Evolutionary conservation across 2,329 filamentous ascomycete genomes (phyloP).

Genomic region (Coniosporium tulheliwenetii): DNA sequence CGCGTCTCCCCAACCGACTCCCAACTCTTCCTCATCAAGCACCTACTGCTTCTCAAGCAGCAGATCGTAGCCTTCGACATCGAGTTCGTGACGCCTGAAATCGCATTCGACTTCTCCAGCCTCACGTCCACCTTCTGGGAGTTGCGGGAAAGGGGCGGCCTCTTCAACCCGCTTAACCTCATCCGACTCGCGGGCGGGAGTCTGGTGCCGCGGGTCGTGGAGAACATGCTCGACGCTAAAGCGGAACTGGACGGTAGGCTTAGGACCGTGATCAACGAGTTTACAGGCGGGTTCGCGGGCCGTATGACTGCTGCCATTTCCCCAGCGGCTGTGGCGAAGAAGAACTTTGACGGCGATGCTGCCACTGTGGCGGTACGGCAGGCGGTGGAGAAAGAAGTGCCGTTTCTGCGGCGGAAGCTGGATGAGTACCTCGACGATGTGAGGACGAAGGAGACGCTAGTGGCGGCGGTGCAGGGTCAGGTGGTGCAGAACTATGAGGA

Average conservation of each 20-base stretch:
- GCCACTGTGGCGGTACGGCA: constrained; percentile 29
- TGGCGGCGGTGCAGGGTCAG: constrained; percentile 48
- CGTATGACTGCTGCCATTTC: constrained; percentile 37
- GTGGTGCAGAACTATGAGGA: constrained; percentile 48
- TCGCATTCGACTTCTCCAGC: constrained; percentile 51
- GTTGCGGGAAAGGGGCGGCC: constrained; percentile 45
- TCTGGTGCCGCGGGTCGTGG: constrained; percentile 48
- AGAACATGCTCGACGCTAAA: constrained; percentile 59
- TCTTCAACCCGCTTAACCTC: constrained; percentile 50
- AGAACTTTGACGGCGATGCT: constrained; percentile 4
- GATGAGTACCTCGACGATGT: constrained; percentile 48
- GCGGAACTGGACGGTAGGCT: constrained; percentile 49
- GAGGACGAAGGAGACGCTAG: constrained; percentile 50
- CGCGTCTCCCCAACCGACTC: constrained; percentile 54
- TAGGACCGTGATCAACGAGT: constrained; percentile 48
- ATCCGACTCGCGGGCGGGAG: constrained; percentile 41
- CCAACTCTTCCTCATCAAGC: constrained; percentile 86
- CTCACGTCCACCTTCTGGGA: constrained; percentile 53
- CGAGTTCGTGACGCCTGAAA: constrained; percentile 51
- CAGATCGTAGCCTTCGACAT: constrained; percentile 95
- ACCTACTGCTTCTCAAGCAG: constrained; percentile 87
- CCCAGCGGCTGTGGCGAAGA: constrained; percentile 3
- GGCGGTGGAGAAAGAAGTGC: constrained; percentile 42
- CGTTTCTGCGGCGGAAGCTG: constrained; percentile 37
- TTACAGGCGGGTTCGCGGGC: constrained; percentile 41